Percentiles rank a stretch among this genome's conserved stretches.
Evolutionary conservation across 139 green algal species (phyloP).

Genomic region (Asterochloris sp.): DNA sequence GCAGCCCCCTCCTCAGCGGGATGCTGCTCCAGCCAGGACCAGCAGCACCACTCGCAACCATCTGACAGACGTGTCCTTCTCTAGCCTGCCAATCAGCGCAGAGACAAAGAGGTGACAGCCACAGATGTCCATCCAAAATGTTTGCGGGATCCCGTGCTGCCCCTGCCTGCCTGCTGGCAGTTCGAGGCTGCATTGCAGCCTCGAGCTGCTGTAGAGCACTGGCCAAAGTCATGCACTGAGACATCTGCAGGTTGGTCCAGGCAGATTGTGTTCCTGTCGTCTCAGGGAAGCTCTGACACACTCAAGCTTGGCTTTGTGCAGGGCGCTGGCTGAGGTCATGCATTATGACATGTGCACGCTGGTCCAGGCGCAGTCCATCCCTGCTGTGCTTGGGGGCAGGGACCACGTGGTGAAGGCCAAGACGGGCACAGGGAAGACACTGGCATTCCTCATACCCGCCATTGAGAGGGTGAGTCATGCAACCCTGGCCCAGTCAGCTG

Average conservation of each 20-base stretch:
- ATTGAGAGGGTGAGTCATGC: slow-evolving; percentile 40
- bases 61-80: slow-evolving; percentile 7
- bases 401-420: slow-evolving; percentile 83
- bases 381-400: slow-evolving; percentile 23
- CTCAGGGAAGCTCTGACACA: not conserved
- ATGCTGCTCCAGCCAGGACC: not conserved
- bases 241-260: not conserved
- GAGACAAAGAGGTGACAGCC: slow-evolving; percentile 1
- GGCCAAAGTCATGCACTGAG: not conserved
- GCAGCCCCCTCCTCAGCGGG: not conserved
- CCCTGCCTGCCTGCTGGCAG: not conserved
- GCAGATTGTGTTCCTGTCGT: not conserved
- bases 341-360: slow-evolving; percentile 45
- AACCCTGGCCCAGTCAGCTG: not conserved
- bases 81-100: slow-evolving; percentile 3
- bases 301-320: not conserved
- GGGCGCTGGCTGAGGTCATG: slow-evolving; percentile 46
- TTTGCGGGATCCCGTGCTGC: not conserved
- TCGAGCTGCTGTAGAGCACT: not conserved
- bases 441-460: slow-evolving; percentile 72
- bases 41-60: slow-evolving; percentile 7
- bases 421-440: slow-evolving; percentile 83
- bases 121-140: not conserved
- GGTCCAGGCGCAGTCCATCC: slow-evolving; percentile 47
- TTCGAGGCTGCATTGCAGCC: not conserved